These are phyloP conservation scores for Nicotiana tomentosiformis DNA, from an alignment of 257 asterid genomes.

Conservation along the genomic window DNA sequence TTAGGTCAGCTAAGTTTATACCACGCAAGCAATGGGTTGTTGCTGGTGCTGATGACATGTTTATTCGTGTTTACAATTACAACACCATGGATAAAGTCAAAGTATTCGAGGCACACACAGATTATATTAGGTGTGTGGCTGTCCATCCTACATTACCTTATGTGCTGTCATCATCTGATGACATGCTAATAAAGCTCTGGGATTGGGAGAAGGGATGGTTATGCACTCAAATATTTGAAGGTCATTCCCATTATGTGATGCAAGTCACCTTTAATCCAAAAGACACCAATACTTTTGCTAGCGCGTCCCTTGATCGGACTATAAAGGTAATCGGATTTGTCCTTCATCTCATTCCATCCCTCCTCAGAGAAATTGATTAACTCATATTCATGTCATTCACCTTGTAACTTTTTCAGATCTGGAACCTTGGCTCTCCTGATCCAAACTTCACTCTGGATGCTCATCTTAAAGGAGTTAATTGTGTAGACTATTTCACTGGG, in stretches of 20 bases:
- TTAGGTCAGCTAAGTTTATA: constrained; percentile 91
- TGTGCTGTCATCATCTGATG: constrained; percentile 97
- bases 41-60: constrained; percentile 99
- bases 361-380: not conserved
- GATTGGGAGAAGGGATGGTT: constrained; percentile 99
- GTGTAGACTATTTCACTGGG: constrained; percentile 96
- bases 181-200: constrained; percentile 99
- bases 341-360: not conserved
- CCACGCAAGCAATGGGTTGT: constrained; percentile 97
- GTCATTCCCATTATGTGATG: constrained; percentile 98
- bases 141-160: constrained; percentile 96
- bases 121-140: constrained; percentile 96
- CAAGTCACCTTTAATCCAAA: constrained; percentile 98
- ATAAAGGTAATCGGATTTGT: constrained; percentile 49
- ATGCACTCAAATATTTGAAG: constrained; percentile 96
- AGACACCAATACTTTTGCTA: constrained; percentile 96
- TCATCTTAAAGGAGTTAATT: constrained; percentile 91
- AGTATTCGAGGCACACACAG: constrained; percentile 94
- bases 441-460: constrained; percentile 98
- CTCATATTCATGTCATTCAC: not conserved
- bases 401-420: constrained; percentile 45
- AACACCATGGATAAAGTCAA: constrained; percentile 97
- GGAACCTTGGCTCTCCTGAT: constrained; percentile 99
- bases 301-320: constrained; percentile 97
- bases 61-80: constrained; percentile 89